phyloP scores from a whole-genome alignment of 2,329 filamentous ascomycete species.

The Fusarium clavum region DNA sequence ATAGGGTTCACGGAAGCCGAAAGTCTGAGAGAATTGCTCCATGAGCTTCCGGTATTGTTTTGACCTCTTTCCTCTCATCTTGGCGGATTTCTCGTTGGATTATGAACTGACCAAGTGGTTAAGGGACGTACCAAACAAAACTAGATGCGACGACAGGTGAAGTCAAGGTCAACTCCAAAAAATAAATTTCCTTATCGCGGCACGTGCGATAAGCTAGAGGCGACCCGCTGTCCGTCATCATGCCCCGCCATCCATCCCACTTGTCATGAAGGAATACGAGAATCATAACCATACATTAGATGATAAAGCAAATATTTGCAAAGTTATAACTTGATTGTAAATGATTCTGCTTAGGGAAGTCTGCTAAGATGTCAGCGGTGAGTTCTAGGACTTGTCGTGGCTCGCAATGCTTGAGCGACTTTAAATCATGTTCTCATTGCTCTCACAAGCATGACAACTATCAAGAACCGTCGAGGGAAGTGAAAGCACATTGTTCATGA shows the following conservation, averaged over 20 bases:
- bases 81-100: constrained; percentile 30
- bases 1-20: constrained; percentile 93
- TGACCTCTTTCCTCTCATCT: constrained; percentile 63
- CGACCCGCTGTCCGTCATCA: background rate
- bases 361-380: background rate
- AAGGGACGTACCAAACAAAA: background rate
- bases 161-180: constrained; percentile 20
- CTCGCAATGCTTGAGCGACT: background rate
- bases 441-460: background rate
- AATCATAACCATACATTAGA: background rate
- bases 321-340: background rate
- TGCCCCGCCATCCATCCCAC: constrained; percentile 29
- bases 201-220: constrained; percentile 53
- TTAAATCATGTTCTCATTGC: background rate
- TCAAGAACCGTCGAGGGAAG: background rate
- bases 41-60: constrained; percentile 83
- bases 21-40: constrained; percentile 87
- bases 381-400: background rate
- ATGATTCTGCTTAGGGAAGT: background rate
- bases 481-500: background rate
- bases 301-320: background rate
- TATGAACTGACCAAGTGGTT: background rate
- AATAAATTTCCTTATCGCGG: constrained; percentile 57
- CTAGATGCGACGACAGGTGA: constrained; percentile 17
- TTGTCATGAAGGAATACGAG: background rate